Evolutionary conservation across 345 rosid species (phyloP), one percentile per base, ranked within the genome.

Genomic region (Eucalyptus marginata): DNA sequence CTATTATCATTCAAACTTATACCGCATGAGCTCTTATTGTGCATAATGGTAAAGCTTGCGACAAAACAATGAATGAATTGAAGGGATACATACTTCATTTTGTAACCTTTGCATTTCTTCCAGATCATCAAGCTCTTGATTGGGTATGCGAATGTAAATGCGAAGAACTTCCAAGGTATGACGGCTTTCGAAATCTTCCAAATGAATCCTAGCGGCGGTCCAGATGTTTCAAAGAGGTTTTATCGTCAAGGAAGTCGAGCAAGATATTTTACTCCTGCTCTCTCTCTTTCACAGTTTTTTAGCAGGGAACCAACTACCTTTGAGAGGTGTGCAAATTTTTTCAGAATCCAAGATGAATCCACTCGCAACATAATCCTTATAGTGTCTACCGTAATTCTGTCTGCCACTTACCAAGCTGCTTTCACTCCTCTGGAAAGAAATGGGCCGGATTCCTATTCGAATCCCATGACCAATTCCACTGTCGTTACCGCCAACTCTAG

Each of bases 31-130:
- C n/a, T 25, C 64, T 0, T 0, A 0, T 59, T 59, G 8, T 5
- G 31, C 15, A 27, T 0, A 59, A 6, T 6, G 0, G 31, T 6
- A 59, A 59, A 59, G 16, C 1, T 5, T 27, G 3, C 0, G 4
- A 59, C 3, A 59, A 3, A 59, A 0, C 8, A 59, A 1, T 12
- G 16, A 59, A 0, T 59, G 31, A 36, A 36, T 3, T 59, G 66
- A 59, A 59, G 31, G 31, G 16, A 27, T 1, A 6, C 8, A 27
- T 59, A 59, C 31, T 59, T 59, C 68, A 59, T 59, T 27, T 59
- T 59, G 4, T 59, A 3, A 3, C 66, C 66, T 59, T 59, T 59
- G 14, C 31, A 59, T 59, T 59, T 27, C 66, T 59, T 24, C 8
- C 31, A 12, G 31, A 27, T 59, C 68, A 27, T 59, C 68, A 27